phyloP scores from a whole-genome alignment of 108 stramenopile species.

The Skeletonema grethae region DNA sequence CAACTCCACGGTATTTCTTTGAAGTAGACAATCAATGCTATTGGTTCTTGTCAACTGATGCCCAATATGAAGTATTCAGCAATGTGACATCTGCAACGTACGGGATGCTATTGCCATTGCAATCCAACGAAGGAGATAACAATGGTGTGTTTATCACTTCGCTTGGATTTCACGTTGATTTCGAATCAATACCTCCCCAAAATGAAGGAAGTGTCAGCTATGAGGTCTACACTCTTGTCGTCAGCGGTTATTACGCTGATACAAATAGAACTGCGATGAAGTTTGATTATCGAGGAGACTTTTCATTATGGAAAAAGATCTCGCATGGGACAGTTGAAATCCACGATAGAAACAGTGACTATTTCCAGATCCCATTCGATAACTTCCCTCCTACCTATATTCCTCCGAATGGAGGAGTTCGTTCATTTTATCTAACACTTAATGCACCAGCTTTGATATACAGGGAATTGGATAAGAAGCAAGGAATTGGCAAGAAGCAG shows the following conservation, averaged over 20 bases:
- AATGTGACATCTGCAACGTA: slow-evolving; percentile 29
- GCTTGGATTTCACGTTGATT: slow-evolving; percentile 25
- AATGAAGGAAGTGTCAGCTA: slow-evolving; percentile 11
- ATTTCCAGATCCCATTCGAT: slow-evolving; percentile 28
- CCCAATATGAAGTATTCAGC: background rate
- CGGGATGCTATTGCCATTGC: slow-evolving; percentile 24
- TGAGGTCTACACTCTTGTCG: slow-evolving; percentile 22
- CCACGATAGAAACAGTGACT: background rate
- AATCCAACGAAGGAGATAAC: slow-evolving; percentile 18
- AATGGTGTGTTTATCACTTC: slow-evolving; percentile 29
- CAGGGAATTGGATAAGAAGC: slow-evolving; percentile 7
- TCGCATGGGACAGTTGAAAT: slow-evolving; percentile 20
- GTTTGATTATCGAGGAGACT: slow-evolving; percentile 35
- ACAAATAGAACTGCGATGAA: slow-evolving; percentile 13
- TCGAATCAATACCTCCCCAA: background rate
- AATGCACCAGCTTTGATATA: slow-evolving; percentile 19
- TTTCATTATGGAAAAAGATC: slow-evolving; percentile 26
- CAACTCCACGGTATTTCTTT: background rate
- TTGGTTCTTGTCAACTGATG: slow-evolving; percentile 27
- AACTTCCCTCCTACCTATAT: slow-evolving; percentile 21
- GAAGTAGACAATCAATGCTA: slow-evolving; percentile 21
- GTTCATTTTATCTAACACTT: slow-evolving; percentile 38
- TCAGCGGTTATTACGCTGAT: slow-evolving; percentile 26
- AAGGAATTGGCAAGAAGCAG: slow-evolving; percentile 12
- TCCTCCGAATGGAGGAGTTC: slow-evolving; percentile 22